These are phyloP conservation scores for Athelia psychrophila DNA, from an alignment of 1,284 basidiomycete genomes.

Conservation along the genomic window DNA sequence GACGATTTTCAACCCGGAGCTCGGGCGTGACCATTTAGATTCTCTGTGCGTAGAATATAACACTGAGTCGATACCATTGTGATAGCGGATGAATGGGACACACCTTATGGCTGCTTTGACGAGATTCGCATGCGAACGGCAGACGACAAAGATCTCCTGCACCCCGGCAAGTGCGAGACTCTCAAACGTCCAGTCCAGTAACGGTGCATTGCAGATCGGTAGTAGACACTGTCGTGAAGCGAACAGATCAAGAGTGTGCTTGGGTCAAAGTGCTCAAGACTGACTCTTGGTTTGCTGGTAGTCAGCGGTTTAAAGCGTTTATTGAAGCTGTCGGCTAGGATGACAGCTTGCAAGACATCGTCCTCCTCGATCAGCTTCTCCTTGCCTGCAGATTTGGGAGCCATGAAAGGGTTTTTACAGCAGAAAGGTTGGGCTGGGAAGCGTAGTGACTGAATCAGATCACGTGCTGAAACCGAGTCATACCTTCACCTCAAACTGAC, in stretches of 20 bases:
- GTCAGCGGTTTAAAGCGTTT: conserved; percentile 90
- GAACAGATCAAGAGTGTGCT: conserved; percentile 11
- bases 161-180: conserved; percentile 90
- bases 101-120: conserved; percentile 82
- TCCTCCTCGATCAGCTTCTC: conserved; percentile 71
- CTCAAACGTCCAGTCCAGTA: conserved; percentile 97
- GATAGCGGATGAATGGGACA: conserved; percentile 26
- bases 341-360: conserved; percentile 85
- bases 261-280: too few species aligned
- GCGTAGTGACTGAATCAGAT: not conserved
- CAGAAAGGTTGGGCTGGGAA: not conserved
- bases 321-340: conserved; percentile 95
- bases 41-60: conserved; percentile 38
- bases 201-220: conserved; percentile 90
- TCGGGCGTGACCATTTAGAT: conserved; percentile 78
- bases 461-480: too few species aligned
- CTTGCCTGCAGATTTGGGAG: conserved; percentile 59
- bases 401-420: conserved; percentile 37
- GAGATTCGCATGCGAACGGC: conserved; percentile 81
- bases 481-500: not conserved
- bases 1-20: conserved; percentile 79
- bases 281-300: conserved; percentile 75
- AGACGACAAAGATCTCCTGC: conserved; percentile 94
- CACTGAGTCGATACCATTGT: conserved; percentile 6
- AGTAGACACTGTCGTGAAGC: conserved; percentile 70